A percentile compares a stretch with the other conserved stretches of the same genome.
These are phyloP conservation scores for Novakomyces olei DNA, from an alignment of 805 yeast species.

Conservation along the genomic window DNA sequence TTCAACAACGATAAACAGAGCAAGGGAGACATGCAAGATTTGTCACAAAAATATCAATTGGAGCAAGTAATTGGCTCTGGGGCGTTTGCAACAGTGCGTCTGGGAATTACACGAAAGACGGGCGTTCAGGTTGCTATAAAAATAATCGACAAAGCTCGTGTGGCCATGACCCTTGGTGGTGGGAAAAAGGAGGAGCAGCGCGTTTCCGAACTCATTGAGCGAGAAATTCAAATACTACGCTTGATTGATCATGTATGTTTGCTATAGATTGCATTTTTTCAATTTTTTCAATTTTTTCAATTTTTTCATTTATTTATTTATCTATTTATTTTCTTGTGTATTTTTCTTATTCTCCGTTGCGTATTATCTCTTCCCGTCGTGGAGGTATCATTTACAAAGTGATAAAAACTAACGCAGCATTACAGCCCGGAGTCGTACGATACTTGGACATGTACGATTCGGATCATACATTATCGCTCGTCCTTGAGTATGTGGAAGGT, in stretches of 20 bases:
- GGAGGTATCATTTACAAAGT: too few species aligned
- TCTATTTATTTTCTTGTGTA: too few species aligned
- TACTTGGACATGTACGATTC: constrained; percentile 76
- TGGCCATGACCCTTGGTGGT: not conserved
- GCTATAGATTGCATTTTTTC: not conserved
- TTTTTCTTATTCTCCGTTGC: too few species aligned
- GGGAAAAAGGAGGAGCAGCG: too few species aligned
- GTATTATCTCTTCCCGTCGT: too few species aligned
- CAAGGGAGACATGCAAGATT: not conserved
- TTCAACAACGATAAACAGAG: constrained; percentile 6
- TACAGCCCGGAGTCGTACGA: constrained; percentile 64
- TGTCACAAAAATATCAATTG: not conserved
- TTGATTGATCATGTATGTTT: constrained; percentile 31
- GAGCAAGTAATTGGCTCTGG: constrained; percentile 54
- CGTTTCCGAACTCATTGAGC: constrained; percentile 2
- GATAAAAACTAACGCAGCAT: constrained; percentile 29
- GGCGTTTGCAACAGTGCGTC: not conserved
- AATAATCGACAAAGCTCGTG: not conserved
- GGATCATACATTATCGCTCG: constrained; percentile 53
- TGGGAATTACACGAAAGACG: not conserved
- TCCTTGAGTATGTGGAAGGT: constrained; percentile 90
- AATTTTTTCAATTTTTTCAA: not conserved
- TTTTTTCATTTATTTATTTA: not conserved
- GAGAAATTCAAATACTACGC: constrained; percentile 1
- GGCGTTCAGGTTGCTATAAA: constrained; percentile 1